Evolutionary conservation across 1,284 basidiomycete genomes (phyloP), one percentile per base, ranked within the genome.

Genomic region (Porogramme epimiltina): DNA sequence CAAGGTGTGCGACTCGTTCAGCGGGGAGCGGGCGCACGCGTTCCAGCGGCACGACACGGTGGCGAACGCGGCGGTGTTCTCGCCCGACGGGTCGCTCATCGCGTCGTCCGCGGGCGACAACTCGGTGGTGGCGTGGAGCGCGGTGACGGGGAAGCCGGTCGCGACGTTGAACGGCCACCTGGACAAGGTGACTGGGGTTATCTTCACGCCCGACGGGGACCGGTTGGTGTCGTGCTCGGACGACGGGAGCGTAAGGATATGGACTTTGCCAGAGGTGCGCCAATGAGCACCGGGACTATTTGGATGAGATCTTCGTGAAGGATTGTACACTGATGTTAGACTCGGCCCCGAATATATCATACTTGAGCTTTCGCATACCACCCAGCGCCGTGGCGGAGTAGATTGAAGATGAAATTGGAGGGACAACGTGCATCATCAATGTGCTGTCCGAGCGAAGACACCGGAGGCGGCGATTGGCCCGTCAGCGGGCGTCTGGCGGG

Each of bases 171-270:
- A 26, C 15, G 57, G 49, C 2, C 59, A 52, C 37, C 20, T 37
- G 28, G 59, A 59, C 36, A 59, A 60, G 23, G 61, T 74, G 19
- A 64, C 56, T 18, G 60, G 66, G 4, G 43, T 72, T 11, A 57
- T 63, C 4, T 54, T 72, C 51, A 71, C 71, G 0, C 66, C 72
- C 5, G 59, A 64, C 25, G 67, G 67, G 4, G 56, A 52, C 4
- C 47, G 64, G 16, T 60, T 74, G 22, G 68, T 67, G 0, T 70
- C 72, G 1, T 66, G 62, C 0, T 71, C 71, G 28, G 71, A 68
- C 25, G 71, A 74, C 34, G 66, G 65, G 0, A 62, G 64, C 20
- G 62, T 73, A 10, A 64, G 51, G 22, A 52, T 52, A 26, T 52
- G 51, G 51, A 43, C 45, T 38, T 18, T 52, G 20, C 42, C 51